Conservation (phyloP, 805 yeast species). For the Metschnikowia reukaufii region DNA sequence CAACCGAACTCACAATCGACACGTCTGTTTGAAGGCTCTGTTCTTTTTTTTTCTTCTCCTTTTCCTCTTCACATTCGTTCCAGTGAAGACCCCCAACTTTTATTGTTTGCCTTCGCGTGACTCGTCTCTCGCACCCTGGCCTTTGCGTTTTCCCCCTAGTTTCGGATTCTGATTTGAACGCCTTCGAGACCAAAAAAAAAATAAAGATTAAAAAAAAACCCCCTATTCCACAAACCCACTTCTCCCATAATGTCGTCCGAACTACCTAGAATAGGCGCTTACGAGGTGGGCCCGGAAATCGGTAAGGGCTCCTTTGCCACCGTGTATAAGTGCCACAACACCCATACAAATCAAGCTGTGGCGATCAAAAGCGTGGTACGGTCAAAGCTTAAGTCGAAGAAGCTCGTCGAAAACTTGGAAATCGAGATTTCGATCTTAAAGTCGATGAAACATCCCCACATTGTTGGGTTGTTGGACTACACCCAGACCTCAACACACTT, state of each 20-base stretch:
- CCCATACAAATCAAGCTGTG: conserved; percentile 56
- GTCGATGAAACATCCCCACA: conserved; percentile 88
- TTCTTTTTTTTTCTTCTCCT: background rate
- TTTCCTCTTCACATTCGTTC: too few species aligned
- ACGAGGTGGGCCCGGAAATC: conserved; percentile 73
- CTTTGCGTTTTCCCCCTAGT: too few species aligned
- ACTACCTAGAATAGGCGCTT: conserved; percentile 37
- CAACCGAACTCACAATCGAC: too few species aligned
- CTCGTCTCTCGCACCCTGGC: too few species aligned
- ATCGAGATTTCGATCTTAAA: conserved; percentile 88
- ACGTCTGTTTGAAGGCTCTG: too few species aligned
- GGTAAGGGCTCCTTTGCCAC: conserved; percentile 97
- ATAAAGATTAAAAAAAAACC: too few species aligned
- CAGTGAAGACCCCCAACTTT: too few species aligned
- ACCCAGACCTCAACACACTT: conserved; percentile 75
- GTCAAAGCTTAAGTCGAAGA: conserved; percentile 78
- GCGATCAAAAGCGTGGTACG: conserved; percentile 89
- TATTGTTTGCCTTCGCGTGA: too few species aligned
- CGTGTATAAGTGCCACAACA: conserved; percentile 80
- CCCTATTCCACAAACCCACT: too few species aligned
- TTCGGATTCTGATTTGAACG: too few species aligned
- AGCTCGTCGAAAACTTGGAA: conserved; percentile 85
- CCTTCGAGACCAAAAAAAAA: too few species aligned
- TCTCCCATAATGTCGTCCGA: background rate
- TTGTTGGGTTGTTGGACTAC: conserved; percentile 83